These are phyloP conservation scores for Aspergillus sergii DNA, from an alignment of 2,329 filamentous ascomycete genomes.

Conservation along the genomic window DNA sequence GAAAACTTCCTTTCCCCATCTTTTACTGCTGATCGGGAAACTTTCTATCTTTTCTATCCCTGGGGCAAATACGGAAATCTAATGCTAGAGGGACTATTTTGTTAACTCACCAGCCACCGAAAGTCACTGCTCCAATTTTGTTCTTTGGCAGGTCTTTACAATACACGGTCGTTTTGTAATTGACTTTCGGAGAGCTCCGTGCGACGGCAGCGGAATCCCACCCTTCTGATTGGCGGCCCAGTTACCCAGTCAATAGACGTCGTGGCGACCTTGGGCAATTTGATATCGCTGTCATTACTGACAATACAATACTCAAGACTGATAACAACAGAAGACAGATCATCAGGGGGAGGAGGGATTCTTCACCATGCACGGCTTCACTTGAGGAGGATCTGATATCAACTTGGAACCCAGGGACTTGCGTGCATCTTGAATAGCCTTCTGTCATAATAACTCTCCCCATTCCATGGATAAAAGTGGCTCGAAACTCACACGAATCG, in stretches of 20 bases:
- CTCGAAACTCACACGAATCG: not conserved
- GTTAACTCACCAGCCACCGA: not conserved
- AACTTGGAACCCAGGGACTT: not conserved
- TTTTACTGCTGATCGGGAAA: not conserved
- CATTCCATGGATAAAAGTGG: not conserved
- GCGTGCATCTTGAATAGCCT: not conserved
- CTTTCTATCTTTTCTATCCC: not conserved
- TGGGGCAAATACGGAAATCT: not conserved
- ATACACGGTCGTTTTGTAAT: slow-evolving; percentile 13
- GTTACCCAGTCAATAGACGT: slow-evolving; percentile 8
- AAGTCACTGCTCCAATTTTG: not conserved
- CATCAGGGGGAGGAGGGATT: not conserved
- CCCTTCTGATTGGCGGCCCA: slow-evolving; percentile 14
- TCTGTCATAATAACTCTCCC: not conserved
- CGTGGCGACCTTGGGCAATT: slow-evolving; percentile 4
- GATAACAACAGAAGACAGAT: not conserved
- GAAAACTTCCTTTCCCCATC: not conserved
- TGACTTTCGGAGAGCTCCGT: slow-evolving; percentile 18
- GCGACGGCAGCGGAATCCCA: slow-evolving; percentile 8
- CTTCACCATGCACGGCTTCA: not conserved
- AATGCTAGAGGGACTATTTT: not conserved
- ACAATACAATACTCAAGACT: slow-evolving; percentile 2
- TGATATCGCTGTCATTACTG: not conserved
- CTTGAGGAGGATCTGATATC: not conserved
- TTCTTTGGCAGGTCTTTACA: slow-evolving; percentile 6